phyloP scores from a whole-genome alignment of 2,329 filamentous ascomycete genomes.

The Didymella exigua region DNA sequence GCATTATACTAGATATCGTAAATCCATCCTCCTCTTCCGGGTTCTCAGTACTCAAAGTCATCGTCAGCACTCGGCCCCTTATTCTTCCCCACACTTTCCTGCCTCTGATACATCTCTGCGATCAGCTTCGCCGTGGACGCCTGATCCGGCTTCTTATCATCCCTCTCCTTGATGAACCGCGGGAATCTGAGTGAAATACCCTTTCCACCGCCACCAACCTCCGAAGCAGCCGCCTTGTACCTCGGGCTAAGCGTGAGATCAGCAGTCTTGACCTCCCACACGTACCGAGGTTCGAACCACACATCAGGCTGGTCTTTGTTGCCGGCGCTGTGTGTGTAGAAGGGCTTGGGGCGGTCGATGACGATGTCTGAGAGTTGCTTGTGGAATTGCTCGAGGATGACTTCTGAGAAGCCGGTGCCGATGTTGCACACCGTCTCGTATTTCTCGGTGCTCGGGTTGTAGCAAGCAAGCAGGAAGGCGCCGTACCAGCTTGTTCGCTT shows the following conservation, averaged over 20 bases:
- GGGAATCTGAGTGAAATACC: constrained; percentile 92
- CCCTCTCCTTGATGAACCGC: constrained; percentile 85
- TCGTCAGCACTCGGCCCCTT: constrained; percentile 90
- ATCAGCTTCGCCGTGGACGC: constrained; percentile 85
- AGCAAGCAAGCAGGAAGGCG: constrained; percentile 92
- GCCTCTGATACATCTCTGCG: constrained; percentile 95
- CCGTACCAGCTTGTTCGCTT: constrained; percentile 97
- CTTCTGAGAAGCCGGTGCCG: constrained; percentile 94
- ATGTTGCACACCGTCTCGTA: constrained; percentile 99
- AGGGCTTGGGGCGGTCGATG: constrained; percentile 91
- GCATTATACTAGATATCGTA: neutral
- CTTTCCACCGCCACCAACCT: constrained; percentile 72
- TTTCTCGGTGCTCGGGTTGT: constrained; percentile 76
- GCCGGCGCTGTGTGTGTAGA: constrained; percentile 83
- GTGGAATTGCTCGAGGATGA: constrained; percentile 87
- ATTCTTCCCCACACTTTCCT: constrained; percentile 86
- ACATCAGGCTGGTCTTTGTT: constrained; percentile 96
- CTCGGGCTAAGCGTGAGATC: constrained; percentile 90
- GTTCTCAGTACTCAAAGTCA: constrained; percentile 86
- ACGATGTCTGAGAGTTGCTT: constrained; percentile 73
- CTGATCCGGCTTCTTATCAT: constrained; percentile 94
- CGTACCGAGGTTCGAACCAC: constrained; percentile 93
- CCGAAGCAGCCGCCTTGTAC: constrained; percentile 87
- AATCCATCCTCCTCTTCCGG: neutral
- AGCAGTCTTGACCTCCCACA: constrained; percentile 98